These are phyloP conservation scores for Colletotrichum destructivum DNA, from an alignment of 2,329 filamentous ascomycete genomes.

Conservation along the genomic window DNA sequence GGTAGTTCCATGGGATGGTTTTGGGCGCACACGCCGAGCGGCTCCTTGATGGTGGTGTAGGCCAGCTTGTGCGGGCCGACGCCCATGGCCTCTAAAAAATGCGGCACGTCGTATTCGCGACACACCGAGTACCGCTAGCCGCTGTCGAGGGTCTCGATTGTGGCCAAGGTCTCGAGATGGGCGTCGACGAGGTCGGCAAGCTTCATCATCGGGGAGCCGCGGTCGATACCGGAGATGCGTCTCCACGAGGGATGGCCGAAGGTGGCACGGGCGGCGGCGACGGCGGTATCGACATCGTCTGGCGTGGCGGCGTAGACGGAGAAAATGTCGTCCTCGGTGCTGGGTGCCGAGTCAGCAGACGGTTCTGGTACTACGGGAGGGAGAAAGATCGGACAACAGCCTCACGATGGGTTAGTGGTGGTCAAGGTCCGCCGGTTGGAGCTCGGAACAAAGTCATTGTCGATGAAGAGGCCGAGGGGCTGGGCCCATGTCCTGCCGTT, in stretches of 20 bases:
- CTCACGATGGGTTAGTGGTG: slow-evolving; percentile 79
- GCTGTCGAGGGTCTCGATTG: slow-evolving; percentile 83
- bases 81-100: slow-evolving; percentile 61
- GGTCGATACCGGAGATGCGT: slow-evolving; percentile 75
- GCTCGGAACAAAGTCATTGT: slow-evolving; percentile 83
- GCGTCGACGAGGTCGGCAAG: slow-evolving; percentile 79
- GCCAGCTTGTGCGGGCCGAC: too few relatives aligned
- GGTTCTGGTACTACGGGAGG: too few relatives aligned
- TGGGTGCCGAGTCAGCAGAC: slow-evolving; percentile 41
- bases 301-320: slow-evolving; percentile 78
- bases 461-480: slow-evolving; percentile 85
- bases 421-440: slow-evolving; percentile 75
- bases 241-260: slow-evolving; percentile 79
- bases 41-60: too few relatives aligned
- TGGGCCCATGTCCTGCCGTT: slow-evolving; percentile 82
- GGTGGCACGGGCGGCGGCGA: slow-evolving; percentile 77
- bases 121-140: slow-evolving; percentile 81
- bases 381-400: neutral
- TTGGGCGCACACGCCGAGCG: too few relatives aligned
- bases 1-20: too few relatives aligned
- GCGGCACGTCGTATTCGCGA: slow-evolving; percentile 73
- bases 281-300: slow-evolving; percentile 79
- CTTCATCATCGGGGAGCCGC: slow-evolving; percentile 78
- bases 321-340: slow-evolving; percentile 76
- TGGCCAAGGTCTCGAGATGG: slow-evolving; percentile 67